These are phyloP conservation scores for Rehmannia glutinosa DNA, from an alignment of 257 asterid species.

Conservation along the genomic window DNA sequence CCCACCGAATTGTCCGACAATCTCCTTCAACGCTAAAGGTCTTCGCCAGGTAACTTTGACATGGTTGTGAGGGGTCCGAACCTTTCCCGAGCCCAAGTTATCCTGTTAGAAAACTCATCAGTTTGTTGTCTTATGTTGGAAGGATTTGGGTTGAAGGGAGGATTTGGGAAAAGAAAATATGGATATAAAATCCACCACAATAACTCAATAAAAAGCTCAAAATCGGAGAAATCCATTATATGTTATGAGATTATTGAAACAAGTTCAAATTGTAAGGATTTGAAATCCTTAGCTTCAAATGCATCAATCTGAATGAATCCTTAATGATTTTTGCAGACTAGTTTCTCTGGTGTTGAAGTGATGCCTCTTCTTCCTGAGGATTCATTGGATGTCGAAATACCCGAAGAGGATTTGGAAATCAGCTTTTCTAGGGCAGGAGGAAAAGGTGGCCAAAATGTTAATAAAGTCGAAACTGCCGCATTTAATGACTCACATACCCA, in stretches of 20 bases:
- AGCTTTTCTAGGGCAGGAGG: conserved; percentile 86
- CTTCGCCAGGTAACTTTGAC: conserved; percentile 72
- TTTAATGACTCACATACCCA: conserved; percentile 90
- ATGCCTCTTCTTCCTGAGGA: conserved; percentile 98
- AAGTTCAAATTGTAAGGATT: too few species aligned
- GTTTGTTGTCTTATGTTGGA: neutral
- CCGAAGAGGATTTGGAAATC: conserved; percentile 91
- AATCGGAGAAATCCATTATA: too few species aligned
- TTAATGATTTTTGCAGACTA: conserved; percentile 53
- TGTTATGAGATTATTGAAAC: too few species aligned
- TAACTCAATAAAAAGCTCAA: too few species aligned
- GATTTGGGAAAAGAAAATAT: too few species aligned
- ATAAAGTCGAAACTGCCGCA: conserved; percentile 94
- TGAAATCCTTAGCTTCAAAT: neutral
- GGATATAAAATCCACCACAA: too few species aligned
- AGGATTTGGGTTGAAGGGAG: neutral
- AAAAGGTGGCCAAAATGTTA: conserved; percentile 97
- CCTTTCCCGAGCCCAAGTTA: neutral
- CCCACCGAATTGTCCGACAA: conserved; percentile 91
- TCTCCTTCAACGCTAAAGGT: conserved; percentile 95
- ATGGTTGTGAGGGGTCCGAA: neutral
- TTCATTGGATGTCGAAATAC: conserved; percentile 74
- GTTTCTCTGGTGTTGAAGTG: conserved; percentile 94
- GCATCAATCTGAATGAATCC: neutral
- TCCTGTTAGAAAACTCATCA: neutral